A percentile compares a stretch with the other conserved stretches of the same genome.
Conservation (phyloP, 352 stramenopile species). For the Pythium myriotylum region DNA sequence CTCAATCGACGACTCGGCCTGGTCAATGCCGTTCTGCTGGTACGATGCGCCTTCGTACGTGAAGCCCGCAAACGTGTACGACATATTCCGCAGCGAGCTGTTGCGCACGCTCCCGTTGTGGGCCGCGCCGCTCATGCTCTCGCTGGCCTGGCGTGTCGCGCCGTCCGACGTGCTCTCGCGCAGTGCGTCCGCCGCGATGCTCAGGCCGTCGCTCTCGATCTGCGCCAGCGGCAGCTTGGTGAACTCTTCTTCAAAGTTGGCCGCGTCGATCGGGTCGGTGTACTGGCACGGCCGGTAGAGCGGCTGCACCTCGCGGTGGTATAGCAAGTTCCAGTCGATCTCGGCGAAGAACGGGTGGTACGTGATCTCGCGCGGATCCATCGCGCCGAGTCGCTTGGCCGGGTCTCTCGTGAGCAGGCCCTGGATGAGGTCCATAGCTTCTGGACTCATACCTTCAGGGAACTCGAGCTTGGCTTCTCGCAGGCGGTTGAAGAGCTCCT, state of each 20-base stretch:
- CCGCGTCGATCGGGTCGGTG: constrained; percentile 79
- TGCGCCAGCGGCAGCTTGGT: constrained; percentile 73
- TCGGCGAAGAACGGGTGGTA: constrained; percentile 84
- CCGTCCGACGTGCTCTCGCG: constrained; percentile 13
- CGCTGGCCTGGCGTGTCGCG: constrained; percentile 25
- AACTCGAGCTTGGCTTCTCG: constrained; percentile 74
- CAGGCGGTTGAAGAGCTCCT: constrained; percentile 73
- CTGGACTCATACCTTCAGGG: constrained; percentile 57
- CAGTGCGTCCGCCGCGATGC: constrained; percentile 50
- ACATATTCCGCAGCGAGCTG: constrained; percentile 77
- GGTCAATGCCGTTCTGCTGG: constrained; percentile 22
- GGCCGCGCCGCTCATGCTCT: constrained; percentile 4
- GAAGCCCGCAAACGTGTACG: constrained; percentile 86
- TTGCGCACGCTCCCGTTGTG: constrained; percentile 40
- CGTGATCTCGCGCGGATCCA: constrained; percentile 76
- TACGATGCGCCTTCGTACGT: constrained; percentile 77
- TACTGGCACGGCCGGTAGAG: constrained; percentile 85
- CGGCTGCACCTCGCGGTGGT: constrained; percentile 74
- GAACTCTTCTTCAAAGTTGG: constrained; percentile 87
- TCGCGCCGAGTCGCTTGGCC: constrained; percentile 88
- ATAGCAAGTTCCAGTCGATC: constrained; percentile 82
- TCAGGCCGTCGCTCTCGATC: constrained; percentile 71
- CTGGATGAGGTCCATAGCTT: constrained; percentile 82
- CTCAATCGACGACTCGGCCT: constrained; percentile 15
- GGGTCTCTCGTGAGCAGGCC: constrained; percentile 93